phyloP scores from a whole-genome alignment of 306 rosid genomes.

The Biancaea sappan region DNA sequence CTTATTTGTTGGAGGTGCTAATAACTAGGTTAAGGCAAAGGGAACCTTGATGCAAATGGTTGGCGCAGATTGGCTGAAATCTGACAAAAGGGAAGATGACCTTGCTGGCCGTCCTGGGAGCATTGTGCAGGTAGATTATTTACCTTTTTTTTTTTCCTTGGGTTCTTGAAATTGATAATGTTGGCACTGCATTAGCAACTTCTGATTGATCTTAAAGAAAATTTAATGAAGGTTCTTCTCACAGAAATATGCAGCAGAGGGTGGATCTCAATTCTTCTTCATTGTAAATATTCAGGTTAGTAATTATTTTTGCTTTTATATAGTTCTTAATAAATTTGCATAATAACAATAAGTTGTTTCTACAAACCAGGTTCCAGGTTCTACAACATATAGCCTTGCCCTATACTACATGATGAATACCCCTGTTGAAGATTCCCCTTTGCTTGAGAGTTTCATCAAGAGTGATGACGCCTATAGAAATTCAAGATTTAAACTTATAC shows the following conservation, averaged over 20 bases:
- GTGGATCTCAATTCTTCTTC: conserved; percentile 88
- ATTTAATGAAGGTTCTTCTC: conserved; percentile 22
- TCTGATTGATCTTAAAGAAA: conserved; percentile 19
- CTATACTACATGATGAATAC: conserved; percentile 83
- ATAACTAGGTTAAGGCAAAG: conserved; percentile 75
- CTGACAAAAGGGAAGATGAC: conserved; percentile 86
- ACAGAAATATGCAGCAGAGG: conserved; percentile 85
- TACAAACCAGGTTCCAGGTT: conserved; percentile 74
- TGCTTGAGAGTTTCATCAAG: conserved; percentile 70
- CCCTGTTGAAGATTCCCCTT: conserved; percentile 71
- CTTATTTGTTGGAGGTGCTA: conserved; percentile 10
- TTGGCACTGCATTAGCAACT: conserved; percentile 30
- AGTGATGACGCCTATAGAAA: conserved; percentile 86
- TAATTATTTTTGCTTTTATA: not conserved
- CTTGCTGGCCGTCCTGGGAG: conserved; percentile 81
- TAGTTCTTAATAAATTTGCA: conserved; percentile 17
- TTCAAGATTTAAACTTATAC: conserved; percentile 95
- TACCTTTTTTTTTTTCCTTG: conserved; percentile 6
- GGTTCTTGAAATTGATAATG: conserved; percentile 30
- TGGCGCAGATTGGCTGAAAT: conserved; percentile 94
- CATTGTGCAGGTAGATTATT: conserved; percentile 74
- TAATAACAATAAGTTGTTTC: conserved; percentile 17
- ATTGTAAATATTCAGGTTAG: conserved; percentile 82
- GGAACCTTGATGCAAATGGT: conserved; percentile 89
- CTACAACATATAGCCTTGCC: conserved; percentile 72